These are phyloP conservation scores for Penicillium fuscoglaucum DNA, from an alignment of 2,329 filamentous ascomycete genomes.

Conservation along the genomic window DNA sequence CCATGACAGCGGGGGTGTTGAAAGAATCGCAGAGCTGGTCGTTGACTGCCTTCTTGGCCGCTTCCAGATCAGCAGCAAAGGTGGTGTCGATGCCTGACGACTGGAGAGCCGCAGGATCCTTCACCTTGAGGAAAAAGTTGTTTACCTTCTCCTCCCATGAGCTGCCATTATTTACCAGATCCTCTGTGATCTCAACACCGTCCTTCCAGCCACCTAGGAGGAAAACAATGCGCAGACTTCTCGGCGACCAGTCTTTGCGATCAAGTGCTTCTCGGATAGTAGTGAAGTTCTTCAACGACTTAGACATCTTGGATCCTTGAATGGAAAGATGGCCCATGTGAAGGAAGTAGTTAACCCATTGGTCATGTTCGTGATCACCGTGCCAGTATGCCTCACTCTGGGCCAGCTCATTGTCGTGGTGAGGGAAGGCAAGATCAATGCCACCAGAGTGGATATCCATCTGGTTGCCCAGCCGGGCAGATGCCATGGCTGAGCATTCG, in stretches of 20 bases:
- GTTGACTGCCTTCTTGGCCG: conserved; percentile 59
- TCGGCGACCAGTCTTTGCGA: conserved; percentile 69
- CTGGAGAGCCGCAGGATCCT: conserved; percentile 44
- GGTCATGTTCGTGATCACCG: conserved; percentile 49
- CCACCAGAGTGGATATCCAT: conserved; percentile 95
- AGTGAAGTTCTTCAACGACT: conserved; percentile 92
- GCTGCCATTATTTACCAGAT: conserved; percentile 71
- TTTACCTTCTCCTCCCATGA: conserved; percentile 80
- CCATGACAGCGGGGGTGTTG: conserved; percentile 79
- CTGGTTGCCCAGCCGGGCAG: conserved; percentile 75
- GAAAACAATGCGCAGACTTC: conserved; percentile 82
- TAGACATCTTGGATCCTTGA: conserved; percentile 91
- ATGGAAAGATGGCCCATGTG: conserved; percentile 95
- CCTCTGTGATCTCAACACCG: conserved; percentile 84
- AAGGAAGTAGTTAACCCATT: conserved; percentile 94
- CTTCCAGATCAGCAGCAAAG: conserved; percentile 52
- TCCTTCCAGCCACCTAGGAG: conserved; percentile 87
- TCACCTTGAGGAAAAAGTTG: conserved; percentile 64
- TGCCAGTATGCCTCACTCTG: conserved; percentile 85
- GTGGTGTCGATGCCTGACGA: conserved; percentile 32
- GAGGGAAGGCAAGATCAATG: conserved; percentile 86
- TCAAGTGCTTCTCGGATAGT: conserved; percentile 82
- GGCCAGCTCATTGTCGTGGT: conserved; percentile 89
- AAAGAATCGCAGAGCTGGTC: conserved; percentile 78
- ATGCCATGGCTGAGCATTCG: conserved; percentile 95